A percentile compares a stretch with the other conserved stretches of the same genome.
Evolutionary conservation across 129 eudicot species (phyloP).

Genomic region (Escallonia herrerae): DNA sequence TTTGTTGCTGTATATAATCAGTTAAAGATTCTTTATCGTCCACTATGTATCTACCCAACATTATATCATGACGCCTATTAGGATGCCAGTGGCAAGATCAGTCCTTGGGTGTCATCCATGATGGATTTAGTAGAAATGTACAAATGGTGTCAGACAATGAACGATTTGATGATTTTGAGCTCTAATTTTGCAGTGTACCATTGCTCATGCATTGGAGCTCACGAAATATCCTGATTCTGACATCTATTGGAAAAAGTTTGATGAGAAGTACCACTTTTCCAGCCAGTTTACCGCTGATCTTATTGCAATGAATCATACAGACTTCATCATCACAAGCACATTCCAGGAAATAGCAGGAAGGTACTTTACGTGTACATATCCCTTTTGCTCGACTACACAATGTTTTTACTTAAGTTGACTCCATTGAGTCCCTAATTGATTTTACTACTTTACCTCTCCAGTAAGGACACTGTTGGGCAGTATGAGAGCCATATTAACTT

Average conservation of each 20-base stretch:
- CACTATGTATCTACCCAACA: too few species aligned
- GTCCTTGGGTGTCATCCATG: too few species aligned
- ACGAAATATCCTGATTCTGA: slow-evolving; percentile 95
- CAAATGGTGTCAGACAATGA: too few species aligned
- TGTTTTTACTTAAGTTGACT: not conserved
- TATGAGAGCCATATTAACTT: slow-evolving; percentile 90
- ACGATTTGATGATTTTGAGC: too few species aligned
- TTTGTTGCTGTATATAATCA: not conserved
- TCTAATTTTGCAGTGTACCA: slow-evolving; percentile 47
- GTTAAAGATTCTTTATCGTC: too few species aligned
- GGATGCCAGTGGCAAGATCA: too few species aligned
- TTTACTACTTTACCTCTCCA: slow-evolving; percentile 13
- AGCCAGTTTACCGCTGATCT: slow-evolving; percentile 91
- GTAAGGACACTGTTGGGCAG: slow-evolving; percentile 94
- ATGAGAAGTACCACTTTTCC: slow-evolving; percentile 84
- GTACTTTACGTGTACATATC: slow-evolving; percentile 17
- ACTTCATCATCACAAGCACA: slow-evolving; percentile 93
- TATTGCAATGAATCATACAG: slow-evolving; percentile 89
- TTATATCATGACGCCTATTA: too few species aligned
- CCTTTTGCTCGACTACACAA: not conserved
- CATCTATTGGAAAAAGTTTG: slow-evolving; percentile 75
- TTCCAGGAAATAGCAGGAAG: slow-evolving; percentile 97
- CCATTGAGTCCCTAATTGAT: slow-evolving; percentile 2
- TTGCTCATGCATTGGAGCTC: slow-evolving; percentile 93
- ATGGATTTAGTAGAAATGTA: too few species aligned